These are phyloP conservation scores for Amanita phalloides DNA, from an alignment of 768 basidiomycete genomes.

Conservation along the genomic window DNA sequence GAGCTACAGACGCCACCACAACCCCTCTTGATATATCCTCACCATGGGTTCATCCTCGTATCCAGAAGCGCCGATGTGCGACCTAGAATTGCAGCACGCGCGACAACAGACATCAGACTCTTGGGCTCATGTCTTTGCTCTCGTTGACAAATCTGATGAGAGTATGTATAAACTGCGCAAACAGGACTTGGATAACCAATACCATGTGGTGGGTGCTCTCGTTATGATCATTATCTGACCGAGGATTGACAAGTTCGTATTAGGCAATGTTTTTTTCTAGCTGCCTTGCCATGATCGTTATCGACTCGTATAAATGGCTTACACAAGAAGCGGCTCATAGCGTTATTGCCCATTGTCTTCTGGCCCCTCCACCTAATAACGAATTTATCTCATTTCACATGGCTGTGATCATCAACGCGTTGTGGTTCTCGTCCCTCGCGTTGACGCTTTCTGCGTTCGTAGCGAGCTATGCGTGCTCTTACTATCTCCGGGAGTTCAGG, in stretches of 20 bases:
- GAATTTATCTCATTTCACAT: not conserved
- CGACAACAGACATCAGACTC: not conserved
- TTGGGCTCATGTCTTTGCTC: not conserved
- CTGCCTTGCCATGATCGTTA: not conserved
- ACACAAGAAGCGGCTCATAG: not conserved
- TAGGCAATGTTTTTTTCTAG: not conserved
- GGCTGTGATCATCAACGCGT: not conserved
- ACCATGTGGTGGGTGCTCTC: not conserved
- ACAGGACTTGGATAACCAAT: not conserved
- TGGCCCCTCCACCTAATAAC: too few species aligned
- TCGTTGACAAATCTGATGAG: not conserved
- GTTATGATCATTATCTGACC: not conserved
- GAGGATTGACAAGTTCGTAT: not conserved
- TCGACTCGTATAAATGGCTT: slow-evolving; percentile 2
- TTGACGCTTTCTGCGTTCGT: not conserved
- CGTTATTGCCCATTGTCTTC: not conserved
- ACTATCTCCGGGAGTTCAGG: not conserved
- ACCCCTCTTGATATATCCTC: too few species aligned
- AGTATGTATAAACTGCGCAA: not conserved
- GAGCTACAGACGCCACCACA: too few species aligned
- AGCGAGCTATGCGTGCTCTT: not conserved
- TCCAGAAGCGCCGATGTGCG: not conserved
- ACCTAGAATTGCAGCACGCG: not conserved
- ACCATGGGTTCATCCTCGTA: too few species aligned
- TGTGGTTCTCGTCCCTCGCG: not conserved